A percentile compares a stretch with the other conserved stretches of the same genome.
Evolutionary conservation across 78 protist species (phyloP).

Genomic region (Protostelium mycophagum): DNA sequence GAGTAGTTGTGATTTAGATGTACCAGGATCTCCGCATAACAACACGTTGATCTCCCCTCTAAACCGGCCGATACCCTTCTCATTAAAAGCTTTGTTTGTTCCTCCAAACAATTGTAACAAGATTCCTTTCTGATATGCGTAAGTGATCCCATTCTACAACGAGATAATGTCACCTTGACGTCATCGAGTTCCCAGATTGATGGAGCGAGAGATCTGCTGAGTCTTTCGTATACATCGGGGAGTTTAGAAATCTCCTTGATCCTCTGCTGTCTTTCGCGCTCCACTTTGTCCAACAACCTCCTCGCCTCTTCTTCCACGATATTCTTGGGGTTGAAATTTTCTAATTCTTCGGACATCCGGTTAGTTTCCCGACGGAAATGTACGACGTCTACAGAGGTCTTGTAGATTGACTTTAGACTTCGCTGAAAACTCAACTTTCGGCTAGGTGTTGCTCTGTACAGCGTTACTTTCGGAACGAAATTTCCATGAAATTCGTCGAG

Average conservation of each 20-base stretch:
- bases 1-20: conserved; percentile 97
- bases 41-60: conserved; percentile 96
- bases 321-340: not conserved
- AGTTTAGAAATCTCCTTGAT: conserved; percentile 30
- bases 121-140: conserved; percentile 71
- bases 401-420: not conserved
- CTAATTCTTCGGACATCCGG: not conserved
- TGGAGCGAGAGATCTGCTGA: conserved; percentile 92
- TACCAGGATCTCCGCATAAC: conserved; percentile 99
- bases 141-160: not conserved
- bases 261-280: conserved; percentile 15
- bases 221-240: conserved; percentile 81
- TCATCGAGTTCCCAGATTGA: conserved; percentile 94
- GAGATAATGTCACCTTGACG: conserved; percentile 80
- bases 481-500: conserved; percentile 30
- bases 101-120: conserved; percentile 98
- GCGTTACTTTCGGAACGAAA: conserved; percentile 7
- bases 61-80: conserved; percentile 15
- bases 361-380: conserved; percentile 19
- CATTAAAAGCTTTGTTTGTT: conserved; percentile 24
- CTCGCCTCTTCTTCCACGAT: conserved; percentile 22
- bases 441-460: not conserved
- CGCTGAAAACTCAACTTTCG: not conserved
- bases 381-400: conserved; percentile 35
- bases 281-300: not conserved